Base-by-base conservation (phyloP, 305 asterid genomes). In the Fraxinus nigra region DNA sequence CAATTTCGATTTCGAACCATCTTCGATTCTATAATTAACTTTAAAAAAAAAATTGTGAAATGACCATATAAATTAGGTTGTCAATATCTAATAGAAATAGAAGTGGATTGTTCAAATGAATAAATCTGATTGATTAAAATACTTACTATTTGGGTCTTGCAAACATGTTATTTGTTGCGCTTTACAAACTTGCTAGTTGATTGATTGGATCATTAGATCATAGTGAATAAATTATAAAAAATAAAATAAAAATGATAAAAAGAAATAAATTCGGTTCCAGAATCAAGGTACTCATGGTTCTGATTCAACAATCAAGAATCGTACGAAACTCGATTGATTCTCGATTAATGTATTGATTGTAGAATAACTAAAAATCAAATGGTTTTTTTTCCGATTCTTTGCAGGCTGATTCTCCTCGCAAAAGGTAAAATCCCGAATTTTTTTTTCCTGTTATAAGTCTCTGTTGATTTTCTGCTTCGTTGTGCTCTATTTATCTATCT, bases 321-420 rank as follows among this genome's bases (percentile, higher is more conserved):
- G 3, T 40, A 1, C 7, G 0, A 38, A 7, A 38, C 46, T 40
- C 3, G 37, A 0, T 40, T 40, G 16, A 40, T 40, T 40, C 16
- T 10, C 16, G 3, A 40, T 40, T 40, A 65, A 65, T 65, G 37
- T 65, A 11, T 26, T 65, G 73, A 16, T 65, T 65, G 26, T 65
- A 65, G 34, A 63, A 24, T 8, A 63, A 63, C 35, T 65, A 65
- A 26, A n/a, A 65, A 10, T 65, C 10, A 24, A 3, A 26, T 65
- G 11, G 13, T 65, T 3, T 24, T 10, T 10, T 26, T 65, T 18
- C n/a, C n/a, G 18, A 65, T 65, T 65, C 73, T 88, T 89, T 82
- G 92, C 96, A 95, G 98, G 98, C 92, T 72, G 97, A 94, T 85
- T 94, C 97, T 87, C 98, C 98, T 85, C 92, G 93, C 81, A 92